phyloP scores from a whole-genome alignment of 495 filamentous ascomycete genomes.

The Neurospora discreta region DNA sequence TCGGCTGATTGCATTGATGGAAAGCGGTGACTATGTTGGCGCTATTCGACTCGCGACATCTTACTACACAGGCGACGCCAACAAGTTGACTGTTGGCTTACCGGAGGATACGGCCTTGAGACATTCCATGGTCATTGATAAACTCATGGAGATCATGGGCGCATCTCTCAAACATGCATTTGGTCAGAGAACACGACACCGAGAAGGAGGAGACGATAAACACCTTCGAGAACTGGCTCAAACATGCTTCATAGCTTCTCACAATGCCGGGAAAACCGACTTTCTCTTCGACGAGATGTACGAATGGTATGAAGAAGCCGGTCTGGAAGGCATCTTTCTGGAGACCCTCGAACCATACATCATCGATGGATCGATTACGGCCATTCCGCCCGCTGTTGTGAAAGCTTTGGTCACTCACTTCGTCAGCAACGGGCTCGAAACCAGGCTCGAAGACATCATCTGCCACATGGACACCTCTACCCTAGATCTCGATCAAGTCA shows the following conservation, averaged over 20 bases:
- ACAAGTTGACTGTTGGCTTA: conserved; percentile 85
- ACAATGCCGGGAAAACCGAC: conserved; percentile 61
- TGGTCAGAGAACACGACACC: conserved; percentile 44
- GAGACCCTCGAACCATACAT: conserved; percentile 81
- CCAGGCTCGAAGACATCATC: conserved; percentile 84
- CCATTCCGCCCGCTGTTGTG: conserved; percentile 70
- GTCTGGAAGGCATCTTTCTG: conserved; percentile 63
- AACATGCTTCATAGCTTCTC: conserved; percentile 72
- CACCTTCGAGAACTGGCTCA: conserved; percentile 70
- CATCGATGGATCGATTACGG: conserved; percentile 60
- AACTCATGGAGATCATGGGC: conserved; percentile 84
- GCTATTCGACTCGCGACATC: conserved; percentile 83
- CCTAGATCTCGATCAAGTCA: conserved; percentile 90
- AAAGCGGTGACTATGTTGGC: conserved; percentile 83
- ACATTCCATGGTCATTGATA: conserved; percentile 77
- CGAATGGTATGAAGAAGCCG: conserved; percentile 73
- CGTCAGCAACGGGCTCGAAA: conserved; percentile 56
- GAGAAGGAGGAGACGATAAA: conserved; percentile 37
- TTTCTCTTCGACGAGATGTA: conserved; percentile 89
- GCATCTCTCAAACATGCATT: conserved; percentile 90
- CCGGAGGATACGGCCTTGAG: conserved; percentile 71
- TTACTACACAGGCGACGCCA: conserved; percentile 79
- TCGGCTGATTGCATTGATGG: conserved; percentile 87
- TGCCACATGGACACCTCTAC: conserved; percentile 84
- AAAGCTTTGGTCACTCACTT: conserved; percentile 79